phyloP scores from a whole-genome alignment of 1,284 basidiomycete species.

The Inonotus obliquus region DNA sequence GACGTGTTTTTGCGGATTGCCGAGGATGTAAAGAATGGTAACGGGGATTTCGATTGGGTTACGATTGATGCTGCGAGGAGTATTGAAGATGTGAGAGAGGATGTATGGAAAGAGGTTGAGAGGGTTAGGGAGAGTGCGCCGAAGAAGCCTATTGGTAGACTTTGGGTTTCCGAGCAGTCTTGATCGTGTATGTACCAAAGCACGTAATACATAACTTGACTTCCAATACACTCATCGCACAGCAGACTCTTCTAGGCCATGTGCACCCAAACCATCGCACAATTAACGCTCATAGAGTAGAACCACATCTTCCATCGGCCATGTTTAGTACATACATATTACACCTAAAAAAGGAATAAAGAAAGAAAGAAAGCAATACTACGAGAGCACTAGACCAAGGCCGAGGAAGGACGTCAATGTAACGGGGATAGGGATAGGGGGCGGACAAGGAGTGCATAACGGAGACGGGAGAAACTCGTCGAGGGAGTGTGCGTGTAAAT shows the following conservation, averaged over 20 bases:
- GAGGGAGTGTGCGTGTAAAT: background rate
- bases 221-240: too few species aligned
- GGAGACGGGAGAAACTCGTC: background rate
- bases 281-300: background rate
- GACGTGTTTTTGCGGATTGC: constrained; percentile 62
- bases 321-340: constrained; percentile 1
- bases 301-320: background rate
- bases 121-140: constrained; percentile 31
- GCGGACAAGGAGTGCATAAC: background rate
- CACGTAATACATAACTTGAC: too few species aligned
- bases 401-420: background rate
- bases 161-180: constrained; percentile 8
- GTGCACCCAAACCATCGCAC: background rate
- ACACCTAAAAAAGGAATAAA: background rate
- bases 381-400: background rate
- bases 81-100: constrained; percentile 51
- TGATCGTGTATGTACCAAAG: background rate
- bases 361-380: background rate
- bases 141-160: background rate
- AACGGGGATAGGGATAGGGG: background rate
- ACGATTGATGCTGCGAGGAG: constrained; percentile 61
- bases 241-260: too few species aligned
- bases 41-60: constrained; percentile 44
- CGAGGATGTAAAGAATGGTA: constrained; percentile 32
- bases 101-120: constrained; percentile 52